A percentile compares a stretch with the other conserved stretches of the same genome.
Evolutionary conservation across 768 basidiomycete genomes (phyloP).

Genomic region (Serendipita indica): DNA sequence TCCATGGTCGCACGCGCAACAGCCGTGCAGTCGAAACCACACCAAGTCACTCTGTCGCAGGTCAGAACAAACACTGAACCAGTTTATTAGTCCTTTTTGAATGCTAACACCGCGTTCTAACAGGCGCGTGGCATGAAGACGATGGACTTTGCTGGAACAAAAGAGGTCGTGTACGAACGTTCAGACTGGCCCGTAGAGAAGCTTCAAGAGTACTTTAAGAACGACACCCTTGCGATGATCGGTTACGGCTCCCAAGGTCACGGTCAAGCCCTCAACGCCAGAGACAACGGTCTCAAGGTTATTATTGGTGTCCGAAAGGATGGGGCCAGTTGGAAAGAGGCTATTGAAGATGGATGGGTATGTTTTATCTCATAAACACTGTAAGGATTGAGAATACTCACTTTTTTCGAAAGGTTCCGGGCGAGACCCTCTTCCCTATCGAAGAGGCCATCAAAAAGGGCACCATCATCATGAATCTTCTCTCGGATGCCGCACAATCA

Average conservation of each 20-base stretch:
- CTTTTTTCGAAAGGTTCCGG: constrained; percentile 49
- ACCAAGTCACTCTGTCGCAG: background rate
- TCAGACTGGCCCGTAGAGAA: constrained; percentile 95
- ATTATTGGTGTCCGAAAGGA: constrained; percentile 95
- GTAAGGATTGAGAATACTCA: constrained; percentile 7
- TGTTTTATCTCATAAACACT: constrained; percentile 16
- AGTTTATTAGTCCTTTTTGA: background rate
- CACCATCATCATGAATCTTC: constrained; percentile 99
- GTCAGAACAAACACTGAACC: background rate
- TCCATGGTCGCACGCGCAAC: constrained; percentile 7
- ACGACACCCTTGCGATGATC: constrained; percentile 97
- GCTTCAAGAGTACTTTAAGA: constrained; percentile 99
- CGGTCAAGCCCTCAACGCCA: constrained; percentile 96
- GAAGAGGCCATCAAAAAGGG: constrained; percentile 92
- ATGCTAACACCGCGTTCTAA: constrained; percentile 12
- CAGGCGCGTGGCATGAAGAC: constrained; percentile 74
- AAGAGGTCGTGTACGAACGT: constrained; percentile 90
- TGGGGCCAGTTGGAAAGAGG: constrained; percentile 94
- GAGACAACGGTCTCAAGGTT: constrained; percentile 97
- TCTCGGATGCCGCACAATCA: constrained; percentile 98
- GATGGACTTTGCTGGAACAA: constrained; percentile 88
- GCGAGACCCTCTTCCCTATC: constrained; percentile 95
- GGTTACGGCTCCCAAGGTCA: constrained; percentile 99
- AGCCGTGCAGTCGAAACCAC: background rate
- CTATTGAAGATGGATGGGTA: constrained; percentile 91